Evolutionary conservation across 1,284 basidiomycete species (phyloP).

Genomic region (Leccinum griseonigrum): DNA sequence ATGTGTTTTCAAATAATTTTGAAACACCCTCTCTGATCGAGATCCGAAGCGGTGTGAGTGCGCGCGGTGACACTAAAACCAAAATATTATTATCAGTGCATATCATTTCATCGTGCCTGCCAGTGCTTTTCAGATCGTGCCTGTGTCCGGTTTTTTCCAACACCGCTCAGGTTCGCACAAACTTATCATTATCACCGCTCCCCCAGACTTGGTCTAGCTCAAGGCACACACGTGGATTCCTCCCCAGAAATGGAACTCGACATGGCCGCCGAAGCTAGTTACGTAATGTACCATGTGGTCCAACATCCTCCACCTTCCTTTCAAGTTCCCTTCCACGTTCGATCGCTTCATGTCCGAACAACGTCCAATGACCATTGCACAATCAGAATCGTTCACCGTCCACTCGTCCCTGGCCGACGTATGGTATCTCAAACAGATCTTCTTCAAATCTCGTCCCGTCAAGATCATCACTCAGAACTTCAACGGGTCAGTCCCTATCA

Average conservation of each 20-base stretch:
- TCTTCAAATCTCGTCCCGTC: slow-evolving; percentile 44
- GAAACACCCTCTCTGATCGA: background rate
- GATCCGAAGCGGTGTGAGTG: background rate
- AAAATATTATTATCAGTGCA: background rate
- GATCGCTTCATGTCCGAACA: slow-evolving; percentile 20
- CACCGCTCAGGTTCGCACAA: background rate
- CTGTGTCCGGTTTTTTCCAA: background rate
- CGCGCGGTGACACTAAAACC: background rate
- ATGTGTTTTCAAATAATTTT: background rate
- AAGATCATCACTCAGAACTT: slow-evolving; percentile 83
- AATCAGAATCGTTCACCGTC: slow-evolving; percentile 11
- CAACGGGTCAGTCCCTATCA: slow-evolving; percentile 55
- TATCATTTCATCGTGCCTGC: background rate
- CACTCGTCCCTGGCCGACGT: slow-evolving; percentile 55
- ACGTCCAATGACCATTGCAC: slow-evolving; percentile 1
- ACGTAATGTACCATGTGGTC: slow-evolving; percentile 2
- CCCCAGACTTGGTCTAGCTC: background rate
- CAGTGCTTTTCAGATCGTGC: background rate
- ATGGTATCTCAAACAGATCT: slow-evolving; percentile 77
- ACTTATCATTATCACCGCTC: background rate
- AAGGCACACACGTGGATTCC: background rate
- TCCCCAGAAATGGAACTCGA: background rate
- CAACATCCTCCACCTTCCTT: background rate
- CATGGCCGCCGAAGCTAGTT: background rate
- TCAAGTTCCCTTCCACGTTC: background rate